Evolutionary conservation across 257 asterid species (phyloP), one percentile per base, ranked within the genome.

Genomic region (Primulina tabacum): DNA sequence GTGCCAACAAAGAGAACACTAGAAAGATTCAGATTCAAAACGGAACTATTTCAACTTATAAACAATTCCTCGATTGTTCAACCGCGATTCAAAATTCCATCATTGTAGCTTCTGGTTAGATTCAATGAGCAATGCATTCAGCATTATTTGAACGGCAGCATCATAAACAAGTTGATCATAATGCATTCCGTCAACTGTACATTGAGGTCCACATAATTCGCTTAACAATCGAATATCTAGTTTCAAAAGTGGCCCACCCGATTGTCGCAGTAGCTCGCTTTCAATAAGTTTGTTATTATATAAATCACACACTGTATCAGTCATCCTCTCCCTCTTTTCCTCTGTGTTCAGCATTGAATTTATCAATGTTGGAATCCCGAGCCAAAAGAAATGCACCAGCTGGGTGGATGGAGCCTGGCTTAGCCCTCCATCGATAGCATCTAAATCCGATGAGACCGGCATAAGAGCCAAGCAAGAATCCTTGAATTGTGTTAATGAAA

Each of bases 151-250:
- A 76, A 88, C 78, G 4, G 90, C 86, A 60, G 97, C 82, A 24
- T 88, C 90, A 78, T 91, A 94, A 61, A 91, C 92, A 72, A 82
- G 84, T 34, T 79, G 83, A 17, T 85, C 82, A 35, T 94, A 94
- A 80, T 94, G 99, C 97, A 94, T 91, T 60, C 99, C 99, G 68
- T 94, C 97, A 7, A 59, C 66, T 20, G 99, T 84, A 79, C 99
- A 91, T n/a, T 12, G 75, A 37, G 73, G 68, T 63, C 98, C 98
- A 72, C 99, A 94, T 14, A 74, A 72, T 8, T 71, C 75, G 55
- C 95, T 91, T 84, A 94, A 73, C 33, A 70, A 37, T 65, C 65
- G 93, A 26, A 88, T 83, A 76, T 94, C 97, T 57, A 94, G 83
- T 35, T 89, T 78, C 34, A 83, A 60, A 68, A 94, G 77, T 0